These are phyloP conservation scores for Penicillium taxi DNA, from an alignment of 495 filamentous ascomycete species.

Conservation along the genomic window DNA sequence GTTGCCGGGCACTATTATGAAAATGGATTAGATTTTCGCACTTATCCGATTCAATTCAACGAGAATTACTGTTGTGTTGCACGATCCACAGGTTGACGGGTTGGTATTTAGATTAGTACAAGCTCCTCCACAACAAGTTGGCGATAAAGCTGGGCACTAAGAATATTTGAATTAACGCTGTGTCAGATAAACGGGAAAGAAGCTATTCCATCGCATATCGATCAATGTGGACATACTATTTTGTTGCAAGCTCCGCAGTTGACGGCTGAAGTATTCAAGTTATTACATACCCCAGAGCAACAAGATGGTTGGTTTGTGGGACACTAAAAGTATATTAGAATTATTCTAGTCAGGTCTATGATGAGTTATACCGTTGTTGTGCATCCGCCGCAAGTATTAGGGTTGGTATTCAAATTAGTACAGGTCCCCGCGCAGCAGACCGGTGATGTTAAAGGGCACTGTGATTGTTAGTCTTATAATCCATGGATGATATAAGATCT, in stretches of 20 bases:
- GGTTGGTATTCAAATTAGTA: neutral
- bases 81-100: neutral
- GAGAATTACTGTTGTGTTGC: neutral
- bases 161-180: no score
- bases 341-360: no score
- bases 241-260: no score
- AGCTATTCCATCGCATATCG: no score
- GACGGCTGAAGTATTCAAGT: no score
- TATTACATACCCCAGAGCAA: no score
- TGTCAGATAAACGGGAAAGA: no score
- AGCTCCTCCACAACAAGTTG: neutral
- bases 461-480: no score
- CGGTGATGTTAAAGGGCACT: neutral
- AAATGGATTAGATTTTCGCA: neutral
- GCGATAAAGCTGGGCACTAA: neutral
- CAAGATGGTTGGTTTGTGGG: no score
- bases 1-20: neutral
- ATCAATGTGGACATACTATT: no score
- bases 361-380: conserved; percentile 1
- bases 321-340: no score
- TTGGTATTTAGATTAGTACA: neutral
- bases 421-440: neutral
- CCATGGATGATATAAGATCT: no score
- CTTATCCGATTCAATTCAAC: neutral
- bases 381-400: neutral